Evolutionary conservation across 768 basidiomycete species (phyloP).

Genomic region (Suillus variegatus): DNA sequence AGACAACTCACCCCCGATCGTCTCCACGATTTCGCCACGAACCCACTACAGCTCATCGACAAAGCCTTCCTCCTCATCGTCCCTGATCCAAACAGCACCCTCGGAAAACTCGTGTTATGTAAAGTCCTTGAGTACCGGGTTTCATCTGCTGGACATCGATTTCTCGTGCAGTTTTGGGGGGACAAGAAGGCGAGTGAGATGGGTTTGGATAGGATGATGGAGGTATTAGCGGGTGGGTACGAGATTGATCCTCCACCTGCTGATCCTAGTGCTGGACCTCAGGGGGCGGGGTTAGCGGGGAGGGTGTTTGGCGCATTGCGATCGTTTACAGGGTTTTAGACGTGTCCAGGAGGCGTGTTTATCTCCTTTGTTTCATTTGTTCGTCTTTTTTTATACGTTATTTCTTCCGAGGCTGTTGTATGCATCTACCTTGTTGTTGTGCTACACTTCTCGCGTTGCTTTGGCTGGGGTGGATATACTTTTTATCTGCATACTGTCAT

Average conservation of each 20-base stretch:
- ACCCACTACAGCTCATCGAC: not conserved
- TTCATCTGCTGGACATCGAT: not conserved
- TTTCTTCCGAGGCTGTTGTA: not conserved
- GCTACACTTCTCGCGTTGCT: not conserved
- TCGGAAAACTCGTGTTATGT: not conserved
- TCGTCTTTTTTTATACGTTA: not conserved
- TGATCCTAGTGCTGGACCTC: not conserved
- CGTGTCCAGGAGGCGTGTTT: too few species aligned
- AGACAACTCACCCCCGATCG: conserved; percentile 5
- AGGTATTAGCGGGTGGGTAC: not conserved
- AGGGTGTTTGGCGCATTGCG: conserved; percentile 1
- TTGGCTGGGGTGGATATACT: not conserved
- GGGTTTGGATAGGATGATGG: not conserved
- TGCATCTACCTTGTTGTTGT: not conserved
- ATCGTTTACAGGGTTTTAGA: conserved; percentile 1
- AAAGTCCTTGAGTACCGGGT: not conserved
- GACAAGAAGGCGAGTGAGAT: conserved; percentile 1
- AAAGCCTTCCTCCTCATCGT: conserved; percentile 5
- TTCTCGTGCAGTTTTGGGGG: conserved; percentile 3
- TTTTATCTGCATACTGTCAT: not conserved
- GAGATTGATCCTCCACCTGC: conserved; percentile 3
- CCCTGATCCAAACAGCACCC: not conserved
- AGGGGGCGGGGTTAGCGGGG: not conserved
- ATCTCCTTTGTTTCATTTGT: not conserved
- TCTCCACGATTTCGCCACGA: not conserved